Percentiles rank a stretch among this genome's conserved stretches.
These are phyloP conservation scores for Torrubiellomyces zombiae DNA, from an alignment of 2,329 filamentous ascomycete genomes.

Conservation along the genomic window DNA sequence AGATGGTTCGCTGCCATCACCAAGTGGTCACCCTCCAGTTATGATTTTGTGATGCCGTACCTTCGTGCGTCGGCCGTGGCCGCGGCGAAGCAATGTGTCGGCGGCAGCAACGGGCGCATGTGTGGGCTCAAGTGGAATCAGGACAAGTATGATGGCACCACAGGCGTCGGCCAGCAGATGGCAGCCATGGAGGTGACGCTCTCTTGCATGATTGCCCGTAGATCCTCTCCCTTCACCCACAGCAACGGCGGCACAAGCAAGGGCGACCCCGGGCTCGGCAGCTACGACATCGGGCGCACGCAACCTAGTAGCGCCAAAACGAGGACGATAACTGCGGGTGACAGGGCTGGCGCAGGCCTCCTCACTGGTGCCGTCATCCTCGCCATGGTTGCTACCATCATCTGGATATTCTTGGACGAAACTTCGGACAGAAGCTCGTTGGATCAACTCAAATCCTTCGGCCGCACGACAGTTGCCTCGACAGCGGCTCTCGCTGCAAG, in stretches of 20 bases:
- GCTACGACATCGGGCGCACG: slow-evolving; percentile 26
- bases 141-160: slow-evolving; percentile 38
- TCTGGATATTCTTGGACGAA: slow-evolving; percentile 34
- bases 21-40: slow-evolving; percentile 46
- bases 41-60: slow-evolving; percentile 32
- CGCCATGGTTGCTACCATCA: slow-evolving; percentile 33
- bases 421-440: slow-evolving; percentile 15
- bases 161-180: slow-evolving; percentile 57
- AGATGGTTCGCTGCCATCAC: slow-evolving; percentile 46
- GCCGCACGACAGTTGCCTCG: slow-evolving; percentile 8
- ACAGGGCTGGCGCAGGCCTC: slow-evolving; percentile 53
- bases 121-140: slow-evolving; percentile 45
- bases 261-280: slow-evolving; percentile 28
- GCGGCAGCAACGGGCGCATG: slow-evolving; percentile 37
- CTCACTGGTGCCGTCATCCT: slow-evolving; percentile 40
- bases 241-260: slow-evolving; percentile 40
- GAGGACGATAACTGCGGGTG: slow-evolving; percentile 30
- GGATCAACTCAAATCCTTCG: slow-evolving; percentile 15
- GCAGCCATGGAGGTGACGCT: slow-evolving; percentile 48
- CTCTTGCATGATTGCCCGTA: slow-evolving; percentile 36
- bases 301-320: slow-evolving; percentile 10
- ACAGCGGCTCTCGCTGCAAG: slow-evolving; percentile 9
- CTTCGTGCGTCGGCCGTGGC: slow-evolving; percentile 38
- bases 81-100: slow-evolving; percentile 39
- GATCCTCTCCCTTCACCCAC: slow-evolving; percentile 25